Conservation (phyloP, 2,329 filamentous ascomycete genomes). For the Fusarium illudens region DNA sequence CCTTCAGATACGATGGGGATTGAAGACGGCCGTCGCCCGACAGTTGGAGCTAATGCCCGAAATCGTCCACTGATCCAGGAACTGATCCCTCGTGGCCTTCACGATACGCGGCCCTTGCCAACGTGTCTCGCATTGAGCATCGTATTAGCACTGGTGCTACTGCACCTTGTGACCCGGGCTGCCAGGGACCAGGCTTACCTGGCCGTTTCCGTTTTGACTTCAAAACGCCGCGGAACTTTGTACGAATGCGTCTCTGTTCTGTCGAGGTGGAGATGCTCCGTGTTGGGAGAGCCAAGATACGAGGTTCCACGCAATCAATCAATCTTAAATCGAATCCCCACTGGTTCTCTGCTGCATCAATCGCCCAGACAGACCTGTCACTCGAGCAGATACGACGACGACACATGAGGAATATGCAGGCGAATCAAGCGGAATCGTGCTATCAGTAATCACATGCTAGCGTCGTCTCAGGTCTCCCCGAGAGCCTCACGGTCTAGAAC, state of each 20-base stretch:
- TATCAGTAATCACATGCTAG: conserved; percentile 18
- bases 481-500: conserved; percentile 5
- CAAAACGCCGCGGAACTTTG: background rate
- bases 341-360: background rate
- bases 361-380: background rate
- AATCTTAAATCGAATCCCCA: background rate
- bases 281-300: background rate
- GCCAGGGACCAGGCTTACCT: conserved; percentile 3
- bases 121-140: conserved; percentile 13
- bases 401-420: background rate
- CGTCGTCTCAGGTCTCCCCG: background rate
- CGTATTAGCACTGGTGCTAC: background rate
- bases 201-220: background rate
- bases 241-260: background rate
- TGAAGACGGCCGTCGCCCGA: background rate
- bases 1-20: background rate
- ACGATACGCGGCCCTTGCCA: background rate
- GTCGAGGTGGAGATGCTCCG: background rate
- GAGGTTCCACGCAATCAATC: background rate
- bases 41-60: background rate
- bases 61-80: background rate
- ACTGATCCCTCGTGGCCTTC: background rate
- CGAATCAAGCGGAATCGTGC: background rate
- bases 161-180: conserved; percentile 15
- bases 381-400: background rate